These are phyloP conservation scores for Sophora flavescens DNA, from an alignment of 306 rosid species.

Conservation along the genomic window DNA sequence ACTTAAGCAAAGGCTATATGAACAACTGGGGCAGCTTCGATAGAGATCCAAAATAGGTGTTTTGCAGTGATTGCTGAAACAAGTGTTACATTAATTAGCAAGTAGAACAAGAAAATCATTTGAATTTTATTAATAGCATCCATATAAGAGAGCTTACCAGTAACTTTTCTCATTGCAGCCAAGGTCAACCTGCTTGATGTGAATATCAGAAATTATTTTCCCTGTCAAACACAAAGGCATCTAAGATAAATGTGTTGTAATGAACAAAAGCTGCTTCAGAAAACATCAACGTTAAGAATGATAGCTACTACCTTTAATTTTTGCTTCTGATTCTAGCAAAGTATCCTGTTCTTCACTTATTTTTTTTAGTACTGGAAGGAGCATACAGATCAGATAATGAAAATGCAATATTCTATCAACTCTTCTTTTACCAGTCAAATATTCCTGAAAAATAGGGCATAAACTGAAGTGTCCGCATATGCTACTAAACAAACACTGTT, in stretches of 20 bases:
- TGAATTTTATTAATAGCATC: constrained; percentile 38
- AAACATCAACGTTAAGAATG: constrained; percentile 34
- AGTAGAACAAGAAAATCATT: constrained; percentile 40
- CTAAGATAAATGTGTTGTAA: constrained; percentile 26
- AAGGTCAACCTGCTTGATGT: constrained; percentile 72
- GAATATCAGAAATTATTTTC: constrained; percentile 64
- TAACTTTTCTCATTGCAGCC: constrained; percentile 57
- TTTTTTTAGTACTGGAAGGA: constrained; percentile 84
- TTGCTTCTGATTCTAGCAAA: constrained; percentile 82
- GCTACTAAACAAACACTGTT: constrained; percentile 40
- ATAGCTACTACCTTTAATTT: constrained; percentile 60
- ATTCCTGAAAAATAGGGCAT: constrained; percentile 63
- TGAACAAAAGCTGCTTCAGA: constrained; percentile 37
- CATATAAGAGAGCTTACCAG: constrained; percentile 60
- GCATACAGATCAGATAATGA: constrained; percentile 90
- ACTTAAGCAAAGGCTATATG: constrained; percentile 77
- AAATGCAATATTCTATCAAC: constrained; percentile 73
- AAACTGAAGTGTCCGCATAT: constrained; percentile 47
- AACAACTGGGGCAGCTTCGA: constrained; percentile 86
- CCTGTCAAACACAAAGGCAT: constrained; percentile 58
- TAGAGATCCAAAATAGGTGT: constrained; percentile 78
- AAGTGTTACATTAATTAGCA: constrained; percentile 48
- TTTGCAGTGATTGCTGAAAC: constrained; percentile 83
- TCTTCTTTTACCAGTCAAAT: constrained; percentile 64
- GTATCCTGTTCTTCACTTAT: constrained; percentile 66